Evolutionary conservation across 208 protist species (phyloP).

Genomic region (Trypanosomatidae sp.): DNA sequence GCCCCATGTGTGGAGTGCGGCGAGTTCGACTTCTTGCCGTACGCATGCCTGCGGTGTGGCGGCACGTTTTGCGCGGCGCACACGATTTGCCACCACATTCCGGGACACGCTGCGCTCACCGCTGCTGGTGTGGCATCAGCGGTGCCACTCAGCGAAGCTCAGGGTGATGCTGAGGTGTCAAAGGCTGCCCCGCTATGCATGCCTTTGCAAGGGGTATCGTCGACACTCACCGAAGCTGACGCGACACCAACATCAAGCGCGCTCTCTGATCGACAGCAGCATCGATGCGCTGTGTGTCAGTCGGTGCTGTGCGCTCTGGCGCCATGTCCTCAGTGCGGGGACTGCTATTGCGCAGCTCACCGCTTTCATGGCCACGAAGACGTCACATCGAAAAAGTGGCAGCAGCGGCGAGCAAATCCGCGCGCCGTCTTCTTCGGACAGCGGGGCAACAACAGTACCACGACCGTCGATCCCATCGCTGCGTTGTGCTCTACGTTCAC

Average conservation of each 20-base stretch:
- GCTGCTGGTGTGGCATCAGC: not conserved
- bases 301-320: conserved; percentile 37
- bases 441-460: not conserved
- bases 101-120: conserved; percentile 1
- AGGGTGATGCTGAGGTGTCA: conserved; percentile 2
- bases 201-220: not conserved
- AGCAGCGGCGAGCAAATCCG: not conserved
- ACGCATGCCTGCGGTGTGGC: conserved; percentile 50
- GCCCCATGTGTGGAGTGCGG: conserved; percentile 61
- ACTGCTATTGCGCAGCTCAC: conserved; percentile 53
- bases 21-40: conserved; percentile 72
- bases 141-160: not conserved
- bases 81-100: conserved; percentile 40
- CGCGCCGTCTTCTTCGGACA: not conserved
- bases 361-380: conserved; percentile 66
- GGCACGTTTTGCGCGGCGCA: conserved; percentile 61
- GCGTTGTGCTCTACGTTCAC: conserved; percentile 34
- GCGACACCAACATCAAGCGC: not conserved
- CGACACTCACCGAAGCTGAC: not conserved
- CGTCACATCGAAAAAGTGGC: not conserved
- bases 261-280: not conserved
- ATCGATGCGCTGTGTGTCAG: conserved; percentile 35
- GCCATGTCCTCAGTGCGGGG: conserved; percentile 41
- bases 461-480: not conserved
- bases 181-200: conserved; percentile 6